Evolutionary conservation across 2,329 filamentous ascomycete species (phyloP), one percentile per base, ranked within the genome.

Genomic region (Emmonsiellopsis sp.): DNA sequence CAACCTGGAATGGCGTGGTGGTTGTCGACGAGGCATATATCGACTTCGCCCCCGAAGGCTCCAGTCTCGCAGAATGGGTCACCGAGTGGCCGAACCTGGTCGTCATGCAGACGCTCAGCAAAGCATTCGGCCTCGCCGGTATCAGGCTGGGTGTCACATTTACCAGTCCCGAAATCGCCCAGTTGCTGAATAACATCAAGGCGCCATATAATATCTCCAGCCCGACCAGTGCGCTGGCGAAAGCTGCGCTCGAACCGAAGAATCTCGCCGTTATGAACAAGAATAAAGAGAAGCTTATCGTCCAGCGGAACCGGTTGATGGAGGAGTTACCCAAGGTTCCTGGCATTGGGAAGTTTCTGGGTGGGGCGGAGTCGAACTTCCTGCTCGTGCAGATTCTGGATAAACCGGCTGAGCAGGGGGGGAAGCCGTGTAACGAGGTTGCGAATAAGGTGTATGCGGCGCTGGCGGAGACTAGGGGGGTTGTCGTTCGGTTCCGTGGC

Each of bases 81-180:
- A 78, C 81, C 37, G 90, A 95, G 65, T 94, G 88, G 82, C 91
- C 92, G 50, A 98, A 98, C 70, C 78, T 98, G 30, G 90, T 96
- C 15, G 91, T 98, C 54, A 89, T 97, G 88, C 93, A 98, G 76
- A 98, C 93, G 1, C 79, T 97, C n/a, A 95, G 88, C 64, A 98
- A 98, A 71, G 93, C 90, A 0, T 98, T 98, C 66, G 93, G 93
- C 31, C 81, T 98, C 65, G 93, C 93, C 3, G 93, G 92, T 50
- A 95, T 98, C 66, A 80, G 93, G 13, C 79, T 98, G 1, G 93
- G 93, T 46, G 87, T 84, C 7, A 89, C 89, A 0, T 98, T 96
- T 67, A 81, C 88, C 5, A 81, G 83, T 8, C 78, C 83, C 0
- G 78, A 83, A 5, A 85, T 98, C 57, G 90, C 92, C 2, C 71